Percentiles rank a stretch among this genome's conserved stretches.
phyloP scores from a whole-genome alignment of 495 filamentous ascomycete genomes.

The Glonium stellatum region DNA sequence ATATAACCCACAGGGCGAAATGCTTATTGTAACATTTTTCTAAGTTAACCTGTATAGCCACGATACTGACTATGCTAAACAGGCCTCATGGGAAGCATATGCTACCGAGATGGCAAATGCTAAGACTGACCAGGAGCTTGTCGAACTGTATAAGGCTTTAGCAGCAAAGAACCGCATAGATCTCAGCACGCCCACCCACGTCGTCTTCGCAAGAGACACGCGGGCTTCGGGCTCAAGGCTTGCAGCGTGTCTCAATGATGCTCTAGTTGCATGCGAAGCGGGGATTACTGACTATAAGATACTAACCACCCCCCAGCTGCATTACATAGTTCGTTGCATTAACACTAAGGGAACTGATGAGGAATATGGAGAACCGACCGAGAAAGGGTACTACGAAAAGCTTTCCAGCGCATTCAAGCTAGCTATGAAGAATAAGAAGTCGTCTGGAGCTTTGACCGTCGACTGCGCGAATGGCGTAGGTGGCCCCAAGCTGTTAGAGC shows the following conservation, averaged over 20 bases:
- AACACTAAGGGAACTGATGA: constrained; percentile 80
- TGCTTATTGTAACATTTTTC: constrained; percentile 64
- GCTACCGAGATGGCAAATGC: constrained; percentile 85
- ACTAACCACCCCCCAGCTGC: constrained; percentile 90
- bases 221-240: constrained; percentile 82
- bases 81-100: constrained; percentile 79
- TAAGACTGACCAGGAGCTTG: constrained; percentile 61
- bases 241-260: constrained; percentile 66
- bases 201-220: constrained; percentile 89
- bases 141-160: constrained; percentile 66
- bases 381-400: constrained; percentile 93
- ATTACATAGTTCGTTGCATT: constrained; percentile 90
- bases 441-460: constrained; percentile 62
- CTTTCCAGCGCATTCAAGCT: constrained; percentile 67
- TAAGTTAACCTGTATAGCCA: neutral
- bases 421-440: constrained; percentile 66
- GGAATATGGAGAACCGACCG: constrained; percentile 79
- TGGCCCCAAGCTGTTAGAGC: constrained; percentile 79
- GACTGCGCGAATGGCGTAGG: constrained; percentile 98
- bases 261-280: constrained; percentile 65
- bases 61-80: neutral
- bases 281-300: constrained; percentile 74
- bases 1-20: constrained; percentile 60
- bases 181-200: constrained; percentile 59
- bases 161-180: constrained; percentile 68